phyloP scores from a whole-genome alignment of 176 grass and related monocot genomes.

The Juncus effusus region DNA sequence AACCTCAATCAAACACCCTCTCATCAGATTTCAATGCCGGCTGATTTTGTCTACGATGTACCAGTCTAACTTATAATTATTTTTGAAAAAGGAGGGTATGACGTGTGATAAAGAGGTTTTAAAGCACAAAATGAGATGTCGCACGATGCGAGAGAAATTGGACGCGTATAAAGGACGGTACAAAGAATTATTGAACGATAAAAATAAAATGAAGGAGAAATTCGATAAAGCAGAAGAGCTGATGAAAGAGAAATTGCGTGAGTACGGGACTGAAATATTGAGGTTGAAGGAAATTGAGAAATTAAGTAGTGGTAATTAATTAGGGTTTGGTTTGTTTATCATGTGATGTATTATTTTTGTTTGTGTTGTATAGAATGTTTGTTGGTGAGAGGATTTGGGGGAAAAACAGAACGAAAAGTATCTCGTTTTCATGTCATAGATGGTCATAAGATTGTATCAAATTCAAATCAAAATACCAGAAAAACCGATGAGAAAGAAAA shows the following conservation, averaged over 20 bases:
- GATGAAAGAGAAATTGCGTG: slow-evolving; percentile 60
- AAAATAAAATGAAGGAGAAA: slow-evolving; percentile 45
- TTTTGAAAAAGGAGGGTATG: slow-evolving; percentile 44
- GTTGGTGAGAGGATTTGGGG: too few species aligned
- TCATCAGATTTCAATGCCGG: too few species aligned
- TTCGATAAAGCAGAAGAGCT: slow-evolving; percentile 52
- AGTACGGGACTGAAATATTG: slow-evolving; percentile 52
- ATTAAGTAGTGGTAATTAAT: neutral
- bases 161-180: slow-evolving; percentile 50
- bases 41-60: too few species aligned
- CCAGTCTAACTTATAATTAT: neutral
- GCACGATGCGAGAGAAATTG: slow-evolving; percentile 39
- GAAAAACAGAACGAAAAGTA: too few species aligned
- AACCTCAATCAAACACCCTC: too few species aligned
- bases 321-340: too few species aligned
- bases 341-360: too few species aligned
- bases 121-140: slow-evolving; percentile 39
- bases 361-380: neutral
- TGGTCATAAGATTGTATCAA: too few species aligned
- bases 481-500: too few species aligned
- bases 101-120: slow-evolving; percentile 53
- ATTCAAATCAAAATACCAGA: too few species aligned
- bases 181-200: slow-evolving; percentile 37
- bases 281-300: slow-evolving; percentile 52
- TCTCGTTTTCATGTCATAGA: too few species aligned